These are phyloP conservation scores for Baeospora myosura DNA, from an alignment of 1,284 basidiomycete species.

Conservation along the genomic window DNA sequence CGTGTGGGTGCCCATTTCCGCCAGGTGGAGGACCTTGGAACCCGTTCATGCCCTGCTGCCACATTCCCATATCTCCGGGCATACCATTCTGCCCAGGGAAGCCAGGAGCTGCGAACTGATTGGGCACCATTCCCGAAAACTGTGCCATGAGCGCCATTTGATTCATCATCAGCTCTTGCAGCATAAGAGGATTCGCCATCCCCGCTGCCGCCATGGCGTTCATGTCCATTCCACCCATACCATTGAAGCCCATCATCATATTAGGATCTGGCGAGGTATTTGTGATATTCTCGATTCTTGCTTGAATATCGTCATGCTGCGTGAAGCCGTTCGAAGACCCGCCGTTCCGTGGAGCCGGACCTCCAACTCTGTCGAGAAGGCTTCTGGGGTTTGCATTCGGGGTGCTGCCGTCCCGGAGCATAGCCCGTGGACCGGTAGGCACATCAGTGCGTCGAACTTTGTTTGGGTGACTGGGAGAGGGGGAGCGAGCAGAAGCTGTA, in stretches of 20 bases:
- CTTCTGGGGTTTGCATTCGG: conserved; percentile 40
- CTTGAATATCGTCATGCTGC: conserved; percentile 64
- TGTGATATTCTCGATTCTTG: conserved; percentile 71
- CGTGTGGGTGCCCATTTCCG: conserved; percentile 28
- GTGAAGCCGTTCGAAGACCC: conserved; percentile 25
- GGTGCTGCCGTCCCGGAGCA: conserved; percentile 47
- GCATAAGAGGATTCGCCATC: conserved; percentile 59
- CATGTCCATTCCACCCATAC: conserved; percentile 58
- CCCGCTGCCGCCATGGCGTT: conserved; percentile 37
- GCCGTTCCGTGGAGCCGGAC: conserved; percentile 28
- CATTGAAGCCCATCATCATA: conserved; percentile 56
- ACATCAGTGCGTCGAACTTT: conserved; percentile 67
- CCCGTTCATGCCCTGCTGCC: conserved; percentile 34
- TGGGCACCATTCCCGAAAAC: conserved; percentile 67
- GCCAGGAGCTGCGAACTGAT: conserved; percentile 42
- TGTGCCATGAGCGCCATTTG: conserved; percentile 83
- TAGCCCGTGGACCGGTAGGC: conserved; percentile 73
- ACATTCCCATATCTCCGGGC: conserved; percentile 48
- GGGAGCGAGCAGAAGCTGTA: conserved; percentile 63
- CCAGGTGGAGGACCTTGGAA: conserved; percentile 25
- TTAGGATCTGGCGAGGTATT: conserved; percentile 42
- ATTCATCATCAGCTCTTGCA: conserved; percentile 82
- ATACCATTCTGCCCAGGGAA: conserved; percentile 53
- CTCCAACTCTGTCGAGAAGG: conserved; percentile 67
- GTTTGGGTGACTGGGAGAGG: conserved; percentile 61